Percentiles rank a stretch among this genome's conserved stretches.
phyloP scores from a whole-genome alignment of 176 grass and related monocot species.

The Juncus inflexus region DNA sequence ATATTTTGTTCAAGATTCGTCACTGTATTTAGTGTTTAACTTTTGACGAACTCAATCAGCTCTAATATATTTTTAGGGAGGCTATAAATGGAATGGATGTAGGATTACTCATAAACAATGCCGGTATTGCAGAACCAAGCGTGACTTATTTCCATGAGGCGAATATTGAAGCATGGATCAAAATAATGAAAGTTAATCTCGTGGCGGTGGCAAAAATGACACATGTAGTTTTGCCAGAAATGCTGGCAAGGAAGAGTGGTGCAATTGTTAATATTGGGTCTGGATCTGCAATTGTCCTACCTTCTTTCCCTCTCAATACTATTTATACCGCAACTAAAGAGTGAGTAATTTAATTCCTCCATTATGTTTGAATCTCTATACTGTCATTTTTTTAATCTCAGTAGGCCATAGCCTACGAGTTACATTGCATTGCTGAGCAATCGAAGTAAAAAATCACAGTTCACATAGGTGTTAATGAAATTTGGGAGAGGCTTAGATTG shows the following conservation, averaged over 20 bases:
- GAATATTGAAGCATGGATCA: slow-evolving; percentile 39
- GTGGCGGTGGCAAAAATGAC: slow-evolving; percentile 56
- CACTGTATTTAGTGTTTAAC: background rate
- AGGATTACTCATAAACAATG: slow-evolving; percentile 76
- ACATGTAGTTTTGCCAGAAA: slow-evolving; percentile 47
- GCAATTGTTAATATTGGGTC: slow-evolving; percentile 76
- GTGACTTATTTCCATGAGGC: slow-evolving; percentile 71
- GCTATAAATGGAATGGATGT: slow-evolving; percentile 50
- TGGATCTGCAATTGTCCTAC: slow-evolving; percentile 48
- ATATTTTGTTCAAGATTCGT: no score
- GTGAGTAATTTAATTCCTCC: slow-evolving; percentile 23
- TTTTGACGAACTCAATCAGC: background rate
- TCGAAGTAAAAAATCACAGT: no score
- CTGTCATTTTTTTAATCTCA: no score
- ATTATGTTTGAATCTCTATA: no score
- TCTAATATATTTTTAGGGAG: slow-evolving; percentile 13
- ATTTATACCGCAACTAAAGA: slow-evolving; percentile 73
- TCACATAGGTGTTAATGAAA: no score
- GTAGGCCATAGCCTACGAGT: no score
- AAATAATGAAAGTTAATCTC: slow-evolving; percentile 61
- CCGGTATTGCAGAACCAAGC: slow-evolving; percentile 52
- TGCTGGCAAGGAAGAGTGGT: slow-evolving; percentile 53
- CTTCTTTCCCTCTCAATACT: slow-evolving; percentile 65
- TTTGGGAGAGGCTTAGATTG: no score
- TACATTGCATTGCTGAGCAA: no score